Conservation (phyloP, 1,284 basidiomycete genomes). For the Tilletia indica region DNA sequence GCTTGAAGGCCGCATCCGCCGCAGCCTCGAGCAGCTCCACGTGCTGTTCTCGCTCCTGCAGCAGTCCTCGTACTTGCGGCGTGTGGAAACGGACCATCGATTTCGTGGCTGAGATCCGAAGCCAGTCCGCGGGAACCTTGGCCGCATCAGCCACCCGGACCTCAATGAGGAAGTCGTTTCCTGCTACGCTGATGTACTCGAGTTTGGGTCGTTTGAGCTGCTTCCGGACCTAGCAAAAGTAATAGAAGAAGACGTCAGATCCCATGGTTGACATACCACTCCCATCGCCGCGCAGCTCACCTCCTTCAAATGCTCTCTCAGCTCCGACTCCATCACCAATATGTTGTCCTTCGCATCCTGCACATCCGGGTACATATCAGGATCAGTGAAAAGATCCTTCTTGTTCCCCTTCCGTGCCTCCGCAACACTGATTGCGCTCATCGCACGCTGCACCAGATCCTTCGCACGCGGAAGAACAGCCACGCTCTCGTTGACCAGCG, state of each 20-base stretch:
- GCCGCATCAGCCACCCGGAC: conserved; percentile 71
- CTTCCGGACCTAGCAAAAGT: conserved; percentile 60
- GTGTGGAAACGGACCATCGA: conserved; percentile 75
- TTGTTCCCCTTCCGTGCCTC: conserved; percentile 71
- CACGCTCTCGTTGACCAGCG: conserved; percentile 71
- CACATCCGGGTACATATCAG: conserved; percentile 69
- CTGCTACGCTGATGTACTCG: conserved; percentile 68
- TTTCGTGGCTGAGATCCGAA: conserved; percentile 74
- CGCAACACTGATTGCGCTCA: conserved; percentile 66
- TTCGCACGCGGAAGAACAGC: conserved; percentile 68
- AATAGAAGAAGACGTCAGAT: not conserved
- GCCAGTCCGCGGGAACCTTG: conserved; percentile 76
- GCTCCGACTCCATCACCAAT: conserved; percentile 68
- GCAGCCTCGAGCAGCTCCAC: conserved; percentile 71
- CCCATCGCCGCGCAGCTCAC: conserved; percentile 30
- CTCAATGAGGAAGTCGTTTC: conserved; percentile 55
- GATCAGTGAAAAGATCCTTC: conserved; percentile 72
- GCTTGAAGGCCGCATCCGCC: conserved; percentile 34
- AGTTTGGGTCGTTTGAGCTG: conserved; percentile 71
- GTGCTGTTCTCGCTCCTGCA: conserved; percentile 73
- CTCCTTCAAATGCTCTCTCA: conserved; percentile 72
- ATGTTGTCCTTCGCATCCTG: conserved; percentile 63
- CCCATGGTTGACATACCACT: not conserved
- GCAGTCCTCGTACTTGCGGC: conserved; percentile 68
- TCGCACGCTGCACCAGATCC: conserved; percentile 63